Conservation (phyloP, 1,139 yeast genomes). For the Casaregolazyma suthepensis region DNA sequence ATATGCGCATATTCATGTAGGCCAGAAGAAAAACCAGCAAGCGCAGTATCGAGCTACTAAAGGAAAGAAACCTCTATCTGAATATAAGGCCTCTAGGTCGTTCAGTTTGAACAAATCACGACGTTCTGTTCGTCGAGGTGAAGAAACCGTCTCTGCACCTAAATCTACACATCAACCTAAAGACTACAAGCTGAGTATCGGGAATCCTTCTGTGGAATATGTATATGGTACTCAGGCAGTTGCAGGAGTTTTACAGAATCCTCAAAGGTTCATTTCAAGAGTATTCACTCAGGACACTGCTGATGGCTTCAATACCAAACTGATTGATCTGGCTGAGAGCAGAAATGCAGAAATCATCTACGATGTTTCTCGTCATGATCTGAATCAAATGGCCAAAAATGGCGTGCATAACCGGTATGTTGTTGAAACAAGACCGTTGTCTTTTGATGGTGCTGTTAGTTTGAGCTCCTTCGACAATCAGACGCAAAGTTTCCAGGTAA, state of each 20-base stretch:
- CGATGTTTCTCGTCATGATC: slow-evolving; percentile 46
- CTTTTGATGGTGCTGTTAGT: slow-evolving; percentile 36
- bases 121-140: slow-evolving; percentile 4
- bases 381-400: slow-evolving; percentile 56
- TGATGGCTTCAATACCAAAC: slow-evolving; percentile 24
- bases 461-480: slow-evolving; percentile 27
- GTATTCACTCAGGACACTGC: slow-evolving; percentile 40
- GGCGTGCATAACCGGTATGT: slow-evolving; percentile 84
- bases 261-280: slow-evolving; percentile 50
- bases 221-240: slow-evolving; percentile 76
- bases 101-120: slow-evolving; percentile 13
- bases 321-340: slow-evolving; percentile 43
- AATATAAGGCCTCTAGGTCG: slow-evolving; percentile 13
- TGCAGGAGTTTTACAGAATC: slow-evolving; percentile 56
- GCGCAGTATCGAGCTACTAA: slow-evolving; percentile 7
- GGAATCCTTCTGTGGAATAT: slow-evolving; percentile 53
- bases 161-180: background rate
- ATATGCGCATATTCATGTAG: slow-evolving; percentile 55
- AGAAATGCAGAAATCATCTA: slow-evolving; percentile 41
- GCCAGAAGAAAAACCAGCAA: slow-evolving; percentile 30
- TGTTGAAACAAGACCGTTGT: slow-evolving; percentile 57
- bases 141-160: background rate
- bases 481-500: slow-evolving; percentile 21
- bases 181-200: slow-evolving; percentile 4
- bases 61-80: slow-evolving; percentile 7